A percentile compares a stretch with the other conserved stretches of the same genome.
phyloP scores from a whole-genome alignment of 2,329 filamentous ascomycete genomes.

The Mycogone perniciosa region DNA sequence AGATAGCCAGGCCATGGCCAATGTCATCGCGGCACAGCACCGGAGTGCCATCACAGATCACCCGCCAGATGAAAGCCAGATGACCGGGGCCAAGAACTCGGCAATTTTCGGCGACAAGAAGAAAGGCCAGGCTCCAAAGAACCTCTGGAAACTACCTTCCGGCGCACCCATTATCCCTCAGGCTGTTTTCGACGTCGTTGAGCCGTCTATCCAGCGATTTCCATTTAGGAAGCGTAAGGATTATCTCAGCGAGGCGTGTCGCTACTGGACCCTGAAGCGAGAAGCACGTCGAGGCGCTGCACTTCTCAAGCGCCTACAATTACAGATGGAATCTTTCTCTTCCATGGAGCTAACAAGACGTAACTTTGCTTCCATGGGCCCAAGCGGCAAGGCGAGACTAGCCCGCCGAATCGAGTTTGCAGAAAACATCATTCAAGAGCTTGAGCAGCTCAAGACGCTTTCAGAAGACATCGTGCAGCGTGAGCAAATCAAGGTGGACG shows the following conservation, averaged over 20 bases:
- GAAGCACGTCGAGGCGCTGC: slow-evolving; percentile 88
- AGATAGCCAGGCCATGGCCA: slow-evolving; percentile 77
- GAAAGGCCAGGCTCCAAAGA: slow-evolving; percentile 49
- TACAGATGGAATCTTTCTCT: slow-evolving; percentile 93
- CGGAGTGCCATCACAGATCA: slow-evolving; percentile 59
- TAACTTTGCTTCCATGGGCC: slow-evolving; percentile 93
- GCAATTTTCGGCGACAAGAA: slow-evolving; percentile 70
- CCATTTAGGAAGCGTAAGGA: slow-evolving; percentile 78
- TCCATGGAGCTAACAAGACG: slow-evolving; percentile 95
- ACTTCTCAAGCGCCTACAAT: slow-evolving; percentile 82
- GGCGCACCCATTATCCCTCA: slow-evolving; percentile 92
- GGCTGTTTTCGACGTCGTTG: slow-evolving; percentile 78
- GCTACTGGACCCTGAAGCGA: slow-evolving; percentile 96
- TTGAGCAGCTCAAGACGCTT: slow-evolving; percentile 67
- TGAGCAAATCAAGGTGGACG: slow-evolving; percentile 71
- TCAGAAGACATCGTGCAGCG: slow-evolving; percentile 66
- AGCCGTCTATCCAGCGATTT: slow-evolving; percentile 76
- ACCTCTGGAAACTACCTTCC: slow-evolving; percentile 82
- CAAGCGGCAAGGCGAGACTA: slow-evolving; percentile 70
- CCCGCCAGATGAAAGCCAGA: slow-evolving; percentile 72
- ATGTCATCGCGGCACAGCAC: slow-evolving; percentile 71
- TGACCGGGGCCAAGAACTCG: slow-evolving; percentile 75
- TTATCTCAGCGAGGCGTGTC: slow-evolving; percentile 86
- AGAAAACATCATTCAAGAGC: slow-evolving; percentile 64
- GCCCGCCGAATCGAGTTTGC: slow-evolving; percentile 84